Base-by-base conservation (phyloP, 2,329 filamentous ascomycete genomes). In the Purpureocillium takamizusanense region DNA sequence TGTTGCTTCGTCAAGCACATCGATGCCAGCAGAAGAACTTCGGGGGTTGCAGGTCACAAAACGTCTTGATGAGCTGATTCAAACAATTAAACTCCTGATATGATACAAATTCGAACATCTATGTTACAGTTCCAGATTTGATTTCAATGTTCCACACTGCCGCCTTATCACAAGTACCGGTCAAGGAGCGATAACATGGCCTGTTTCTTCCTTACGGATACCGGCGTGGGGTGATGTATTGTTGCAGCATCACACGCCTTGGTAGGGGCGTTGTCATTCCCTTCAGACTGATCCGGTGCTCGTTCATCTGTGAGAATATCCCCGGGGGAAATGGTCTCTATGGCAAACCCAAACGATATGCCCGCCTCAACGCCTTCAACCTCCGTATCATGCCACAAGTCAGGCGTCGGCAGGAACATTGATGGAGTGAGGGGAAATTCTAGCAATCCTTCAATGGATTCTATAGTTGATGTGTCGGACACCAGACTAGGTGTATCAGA, bases 111-210 rank as follows among this genome's bases (percentile, higher is more conserved):
- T 25, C 21, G 21, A 25, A 25, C 7, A 37, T n/a, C 8, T 14
- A 30, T 30, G 30, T 17, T 31, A 31, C 13, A 31, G 13, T 31
- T 31, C 13, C 30, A 6, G 5, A 31, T n/a, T n/a, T 31, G 13
- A 31, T 31, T 7, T 6, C 13, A n/a, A 31, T 16, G 15, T 12
- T 31, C 13, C 7, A 14, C 15, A 31, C 15, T 14, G 10, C 16
- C 28, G 27, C 10, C 21, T 25, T 5, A 25, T 25, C 21, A 25
- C 21, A 41, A 38, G 15, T 31, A 41, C 13, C 27, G 4, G 23
- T 40, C 33, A 13, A 40, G 14, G 4, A 40, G 34, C 10, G 16
- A 35, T n/a, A 40, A 28, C 16, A 40, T 40, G 7, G 33, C 38
- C 17, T 40, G 9, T 29, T 16, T 21, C 18, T 36, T 18, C 14